A percentile compares a stretch with the other conserved stretches of the same genome.
These are phyloP conservation scores for Aureobasidium leucospermi DNA, from an alignment of 2,329 filamentous ascomycete species.

Conservation along the genomic window DNA sequence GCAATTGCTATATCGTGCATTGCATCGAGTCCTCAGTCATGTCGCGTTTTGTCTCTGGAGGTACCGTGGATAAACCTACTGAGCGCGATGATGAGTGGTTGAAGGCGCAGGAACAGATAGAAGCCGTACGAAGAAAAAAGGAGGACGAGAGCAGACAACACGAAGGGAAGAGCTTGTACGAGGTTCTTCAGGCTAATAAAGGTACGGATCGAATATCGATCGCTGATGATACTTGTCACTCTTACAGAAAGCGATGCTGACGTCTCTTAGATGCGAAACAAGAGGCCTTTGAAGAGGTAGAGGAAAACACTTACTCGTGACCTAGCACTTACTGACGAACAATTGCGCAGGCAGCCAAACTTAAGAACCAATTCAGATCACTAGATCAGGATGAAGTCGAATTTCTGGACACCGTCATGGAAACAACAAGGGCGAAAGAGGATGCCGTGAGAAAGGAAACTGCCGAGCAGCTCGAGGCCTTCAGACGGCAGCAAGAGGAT, in stretches of 20 bases:
- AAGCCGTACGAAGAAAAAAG: slow-evolving; percentile 48
- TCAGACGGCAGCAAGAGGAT: slow-evolving; percentile 53
- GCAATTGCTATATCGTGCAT: background rate
- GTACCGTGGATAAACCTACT: slow-evolving; percentile 38
- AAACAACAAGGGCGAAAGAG: slow-evolving; percentile 51
- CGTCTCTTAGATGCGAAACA: slow-evolving; percentile 62
- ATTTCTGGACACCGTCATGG: slow-evolving; percentile 57
- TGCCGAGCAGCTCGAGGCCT: slow-evolving; percentile 50
- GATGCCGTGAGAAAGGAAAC: slow-evolving; percentile 52
- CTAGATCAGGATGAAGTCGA: slow-evolving; percentile 74
- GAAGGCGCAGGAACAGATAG: slow-evolving; percentile 56
- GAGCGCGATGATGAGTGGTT: slow-evolving; percentile 55
- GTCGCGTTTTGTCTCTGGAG: slow-evolving; percentile 48
- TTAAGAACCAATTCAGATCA: slow-evolving; percentile 70
- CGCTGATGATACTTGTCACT: background rate
- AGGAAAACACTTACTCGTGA: slow-evolving; percentile 17
- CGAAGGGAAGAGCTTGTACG: slow-evolving; percentile 60
- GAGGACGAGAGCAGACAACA: slow-evolving; percentile 42
- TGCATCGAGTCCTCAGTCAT: slow-evolving; percentile 23
- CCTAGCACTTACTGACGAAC: background rate
- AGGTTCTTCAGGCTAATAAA: slow-evolving; percentile 76
- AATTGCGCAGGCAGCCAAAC: slow-evolving; percentile 40
- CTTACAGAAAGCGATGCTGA: background rate
- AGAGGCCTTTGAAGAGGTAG: slow-evolving; percentile 67
- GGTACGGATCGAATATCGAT: slow-evolving; percentile 36